Base-by-base conservation (phyloP, 2,329 filamentous ascomycete genomes). In the Tetracladium maxilliforme region DNA sequence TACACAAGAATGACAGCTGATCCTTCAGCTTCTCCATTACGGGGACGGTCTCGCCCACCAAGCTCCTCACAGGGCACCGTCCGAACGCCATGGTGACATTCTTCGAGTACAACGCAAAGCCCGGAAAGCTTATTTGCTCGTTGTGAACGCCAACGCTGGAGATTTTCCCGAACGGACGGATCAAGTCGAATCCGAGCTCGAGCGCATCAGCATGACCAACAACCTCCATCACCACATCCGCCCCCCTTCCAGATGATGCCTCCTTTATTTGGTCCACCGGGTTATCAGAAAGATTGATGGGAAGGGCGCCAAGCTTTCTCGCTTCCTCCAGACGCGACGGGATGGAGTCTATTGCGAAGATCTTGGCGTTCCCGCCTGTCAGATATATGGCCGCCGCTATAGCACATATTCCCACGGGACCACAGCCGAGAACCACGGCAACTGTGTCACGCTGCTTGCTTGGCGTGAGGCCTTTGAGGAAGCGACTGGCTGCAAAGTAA, bases 201-300 rank as follows among this genome's bases (percentile, higher is more conserved):
- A 82, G 48, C 3, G 75, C 76, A 9, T 70, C 62, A 28, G 67
- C 71, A 29, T 72, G 48, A 0, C 76, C 76, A 15, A 81, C 76
- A 6, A 79, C 71, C 47, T 82, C 76, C 33, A 92, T 69, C 4
- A 86, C 72, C 16, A 81, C 70, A 48, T 92, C 83, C 11, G 82
- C 82, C 6, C 83, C 83, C 15, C 83, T 63, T 9, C 81, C 81
- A 10, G 75, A 62, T 0, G 80, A 84, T 25, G 72, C 65, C 37
- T 78, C 74, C 42, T 70, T 69, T 30, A 92, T 70, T 7, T 13
- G 16, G 3, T 56, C 66, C 39, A 63, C 51, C n/a, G n/a, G n/a
- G n/a, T n/a, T n/a, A n/a, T n/a, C n/a, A n/a, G n/a, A n/a, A 48
- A 84, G 86, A 45, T 90, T 83, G 49, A 83, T 70, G 2, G 81